phyloP scores from a whole-genome alignment of 1,284 basidiomycete species.

The Cutaneotrichosporon dermatis region DNA sequence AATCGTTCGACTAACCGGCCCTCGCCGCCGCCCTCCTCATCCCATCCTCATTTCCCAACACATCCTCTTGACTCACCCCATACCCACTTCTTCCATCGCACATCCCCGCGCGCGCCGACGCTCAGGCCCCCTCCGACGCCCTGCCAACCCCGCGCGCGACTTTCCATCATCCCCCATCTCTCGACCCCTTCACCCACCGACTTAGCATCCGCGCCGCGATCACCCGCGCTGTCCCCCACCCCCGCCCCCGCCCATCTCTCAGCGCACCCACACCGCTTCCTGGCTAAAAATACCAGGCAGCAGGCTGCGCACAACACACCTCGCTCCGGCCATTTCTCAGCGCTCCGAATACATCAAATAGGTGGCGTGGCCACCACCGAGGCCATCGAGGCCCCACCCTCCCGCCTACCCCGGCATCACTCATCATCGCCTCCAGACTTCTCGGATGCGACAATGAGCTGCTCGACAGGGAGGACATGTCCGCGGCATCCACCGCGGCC shows the following conservation, averaged over 20 bases:
- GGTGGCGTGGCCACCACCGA: background rate
- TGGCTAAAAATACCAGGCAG: conserved; percentile 3
- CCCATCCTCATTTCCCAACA: no score
- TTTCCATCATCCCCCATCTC: no score
- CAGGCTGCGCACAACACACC: background rate
- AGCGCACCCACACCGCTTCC: background rate
- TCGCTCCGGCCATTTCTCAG: background rate
- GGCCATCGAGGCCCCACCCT: background rate
- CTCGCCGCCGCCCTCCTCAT: no score
- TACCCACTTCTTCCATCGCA: no score
- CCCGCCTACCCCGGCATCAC: background rate
- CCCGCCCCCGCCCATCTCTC: background rate
- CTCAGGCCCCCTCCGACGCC: no score
- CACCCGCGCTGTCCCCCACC: background rate
- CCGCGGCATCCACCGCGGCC: conserved; percentile 5
- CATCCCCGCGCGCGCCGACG: no score
- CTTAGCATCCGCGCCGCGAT: no score
- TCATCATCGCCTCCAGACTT: no score
- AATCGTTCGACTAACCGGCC: no score
- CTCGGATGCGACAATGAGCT: conserved; percentile 2
- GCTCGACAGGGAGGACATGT: background rate
- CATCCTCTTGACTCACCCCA: no score
- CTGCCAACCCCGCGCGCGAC: no score
- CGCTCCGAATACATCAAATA: background rate
- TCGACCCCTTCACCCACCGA: no score